phyloP scores from a whole-genome alignment of 805 yeast species.

The Tetrapisispora pingtungensis region DNA sequence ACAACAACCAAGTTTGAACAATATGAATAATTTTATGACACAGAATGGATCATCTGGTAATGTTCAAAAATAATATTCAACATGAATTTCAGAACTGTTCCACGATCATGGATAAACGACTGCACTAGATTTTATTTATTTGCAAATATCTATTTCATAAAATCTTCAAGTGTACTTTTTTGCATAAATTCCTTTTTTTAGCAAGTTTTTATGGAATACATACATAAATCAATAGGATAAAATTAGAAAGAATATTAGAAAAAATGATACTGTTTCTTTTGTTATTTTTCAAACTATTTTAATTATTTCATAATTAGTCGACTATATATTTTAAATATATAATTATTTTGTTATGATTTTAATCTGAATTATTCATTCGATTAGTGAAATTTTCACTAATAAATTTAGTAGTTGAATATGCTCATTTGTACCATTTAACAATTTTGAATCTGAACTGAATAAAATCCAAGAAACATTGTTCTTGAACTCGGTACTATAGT shows the following conservation, averaged over 20 bases:
- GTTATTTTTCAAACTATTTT: too few species aligned
- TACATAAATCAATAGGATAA: too few species aligned
- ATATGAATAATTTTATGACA: slow-evolving; percentile 1
- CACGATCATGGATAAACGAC: not conserved
- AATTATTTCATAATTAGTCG: not conserved
- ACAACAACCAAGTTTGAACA: not conserved
- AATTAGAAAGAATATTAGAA: too few species aligned
- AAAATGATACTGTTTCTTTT: too few species aligned
- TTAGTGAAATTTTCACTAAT: slow-evolving; percentile 39
- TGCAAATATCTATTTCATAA: not conserved
- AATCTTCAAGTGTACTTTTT: not conserved
- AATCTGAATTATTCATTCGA: not conserved
- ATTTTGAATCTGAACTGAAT: slow-evolving; percentile 63
- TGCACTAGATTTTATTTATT: not conserved
- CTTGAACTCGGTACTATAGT: slow-evolving; percentile 43
- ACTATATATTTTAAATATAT: not conserved
- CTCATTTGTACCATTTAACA: slow-evolving; percentile 84
- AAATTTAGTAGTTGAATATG: slow-evolving; percentile 70
- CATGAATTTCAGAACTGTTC: not conserved
- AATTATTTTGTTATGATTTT: not conserved
- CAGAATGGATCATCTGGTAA: slow-evolving; percentile 1
- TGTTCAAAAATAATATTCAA: not conserved
- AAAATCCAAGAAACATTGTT: slow-evolving; percentile 52
- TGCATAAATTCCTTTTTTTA: not conserved
- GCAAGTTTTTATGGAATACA: not conserved